Evolutionary conservation across 371 early-diverging fungal species (phyloP).

Genomic region (Sporodiniella umbellata): DNA sequence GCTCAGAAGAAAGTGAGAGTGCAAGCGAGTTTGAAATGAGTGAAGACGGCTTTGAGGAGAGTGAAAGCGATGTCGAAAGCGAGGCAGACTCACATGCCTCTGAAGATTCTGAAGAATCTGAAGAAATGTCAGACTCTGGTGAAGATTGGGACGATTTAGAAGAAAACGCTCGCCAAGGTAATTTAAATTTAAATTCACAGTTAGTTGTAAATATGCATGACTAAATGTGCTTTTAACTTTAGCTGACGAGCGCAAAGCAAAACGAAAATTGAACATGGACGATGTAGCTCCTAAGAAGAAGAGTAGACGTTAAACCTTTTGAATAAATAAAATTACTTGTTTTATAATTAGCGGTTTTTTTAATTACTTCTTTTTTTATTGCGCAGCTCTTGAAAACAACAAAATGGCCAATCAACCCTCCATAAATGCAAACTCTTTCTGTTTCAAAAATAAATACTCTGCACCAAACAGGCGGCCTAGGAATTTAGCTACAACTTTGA

Average conservation of each 20-base stretch:
- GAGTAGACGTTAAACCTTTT: no score
- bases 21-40: conserved; percentile 64
- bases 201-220: no score
- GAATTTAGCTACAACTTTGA: not conserved
- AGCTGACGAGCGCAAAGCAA: no score
- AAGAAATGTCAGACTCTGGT: conserved; percentile 63
- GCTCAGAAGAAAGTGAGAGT: conserved; percentile 49
- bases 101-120: conserved; percentile 55
- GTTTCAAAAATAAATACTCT: not conserved
- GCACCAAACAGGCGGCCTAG: not conserved
- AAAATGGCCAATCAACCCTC: not conserved
- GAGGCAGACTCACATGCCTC: conserved; percentile 67
- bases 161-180: no score
- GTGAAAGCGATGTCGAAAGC: conserved; percentile 62
- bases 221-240: no score
- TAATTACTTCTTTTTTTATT: not conserved
- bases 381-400: not conserved
- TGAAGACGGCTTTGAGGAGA: conserved; percentile 47
- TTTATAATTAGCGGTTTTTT: not conserved
- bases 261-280: no score
- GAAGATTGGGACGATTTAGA: conserved; percentile 67
- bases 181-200: no score
- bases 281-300: no score
- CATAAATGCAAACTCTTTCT: not conserved
- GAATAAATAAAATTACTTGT: no score